phyloP scores from a whole-genome alignment of 83 land plant genomes.

The Thuja plicata region DNA sequence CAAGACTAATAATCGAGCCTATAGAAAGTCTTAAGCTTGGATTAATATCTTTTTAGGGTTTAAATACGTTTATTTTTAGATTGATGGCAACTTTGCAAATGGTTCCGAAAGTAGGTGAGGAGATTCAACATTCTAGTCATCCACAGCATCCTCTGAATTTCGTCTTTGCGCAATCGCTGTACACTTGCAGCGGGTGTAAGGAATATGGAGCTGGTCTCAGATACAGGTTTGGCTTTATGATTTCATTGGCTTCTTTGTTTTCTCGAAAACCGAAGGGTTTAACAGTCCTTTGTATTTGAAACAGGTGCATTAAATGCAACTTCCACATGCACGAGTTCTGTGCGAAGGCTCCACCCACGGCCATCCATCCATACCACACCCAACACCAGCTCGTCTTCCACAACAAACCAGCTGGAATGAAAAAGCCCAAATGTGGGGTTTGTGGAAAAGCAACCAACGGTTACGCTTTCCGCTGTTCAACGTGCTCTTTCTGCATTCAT shows the following conservation, averaged over 20 bases:
- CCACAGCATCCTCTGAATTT: too few species aligned
- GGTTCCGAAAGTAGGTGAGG: neutral
- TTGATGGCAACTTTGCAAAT: neutral
- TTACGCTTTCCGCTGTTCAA: constrained; percentile 35
- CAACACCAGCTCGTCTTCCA: constrained; percentile 47
- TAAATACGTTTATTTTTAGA: neutral
- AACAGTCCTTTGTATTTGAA: too few species aligned
- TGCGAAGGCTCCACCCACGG: constrained; percentile 19
- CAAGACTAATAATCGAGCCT: neutral
- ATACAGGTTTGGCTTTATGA: too few species aligned
- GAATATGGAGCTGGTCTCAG: too few species aligned
- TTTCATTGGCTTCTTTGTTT: too few species aligned
- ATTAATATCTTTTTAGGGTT: too few species aligned
- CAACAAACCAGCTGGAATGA: constrained; percentile 31
- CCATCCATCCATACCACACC: constrained; percentile 45
- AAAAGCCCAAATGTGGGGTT: constrained; percentile 40
- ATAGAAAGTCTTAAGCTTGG: too few species aligned
- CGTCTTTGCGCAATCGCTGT: constrained; percentile 31
- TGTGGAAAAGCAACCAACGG: constrained; percentile 47
- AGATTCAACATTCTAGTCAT: too few species aligned
- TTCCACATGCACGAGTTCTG: neutral
- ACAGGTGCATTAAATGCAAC: constrained; percentile 17
- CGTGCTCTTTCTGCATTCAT: constrained; percentile 50
- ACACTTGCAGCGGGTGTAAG: constrained; percentile 16
- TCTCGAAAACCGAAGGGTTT: too few species aligned